A percentile compares a stretch with the other conserved stretches of the same genome.
Evolutionary conservation across 2,329 filamentous ascomycete genomes (phyloP).

Genomic region (Arthrinium puccinioides): DNA sequence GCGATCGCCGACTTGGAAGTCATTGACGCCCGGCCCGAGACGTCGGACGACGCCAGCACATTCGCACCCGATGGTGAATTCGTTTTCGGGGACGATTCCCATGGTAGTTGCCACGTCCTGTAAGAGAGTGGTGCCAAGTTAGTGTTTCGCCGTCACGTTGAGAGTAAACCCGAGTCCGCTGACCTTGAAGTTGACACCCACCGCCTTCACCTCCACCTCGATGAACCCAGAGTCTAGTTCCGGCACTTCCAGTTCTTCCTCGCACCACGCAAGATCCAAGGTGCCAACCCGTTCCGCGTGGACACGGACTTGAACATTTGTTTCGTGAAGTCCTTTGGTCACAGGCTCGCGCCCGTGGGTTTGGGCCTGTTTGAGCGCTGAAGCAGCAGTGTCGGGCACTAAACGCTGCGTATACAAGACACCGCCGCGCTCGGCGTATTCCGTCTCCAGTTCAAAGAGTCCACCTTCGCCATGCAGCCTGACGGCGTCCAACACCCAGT

Average conservation of each 20-base stretch:
- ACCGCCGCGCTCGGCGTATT: constrained; percentile 8
- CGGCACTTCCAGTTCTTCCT: constrained; percentile 3
- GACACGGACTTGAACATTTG: constrained; percentile 7
- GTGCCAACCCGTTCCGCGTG: constrained; percentile 6
- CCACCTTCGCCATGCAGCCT: constrained; percentile 1
- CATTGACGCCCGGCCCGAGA: not conserved
- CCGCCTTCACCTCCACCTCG: constrained; percentile 24
- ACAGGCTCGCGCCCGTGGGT: constrained; percentile 4
- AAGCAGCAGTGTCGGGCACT: constrained; percentile 4
- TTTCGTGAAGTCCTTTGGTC: constrained; percentile 2
- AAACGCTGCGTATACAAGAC: constrained; percentile 7
- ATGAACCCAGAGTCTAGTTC: constrained; percentile 13
- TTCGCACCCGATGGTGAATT: constrained; percentile 8
- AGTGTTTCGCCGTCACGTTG: not conserved
- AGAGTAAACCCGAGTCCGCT: not conserved
- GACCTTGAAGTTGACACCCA: constrained; percentile 28
- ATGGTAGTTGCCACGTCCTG: constrained; percentile 13
- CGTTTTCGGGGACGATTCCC: constrained; percentile 7
- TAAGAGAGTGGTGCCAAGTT: constrained; percentile 23
- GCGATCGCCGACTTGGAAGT: not conserved
- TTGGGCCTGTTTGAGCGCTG: constrained; percentile 3
- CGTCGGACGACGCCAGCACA: not conserved
- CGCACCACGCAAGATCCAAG: constrained; percentile 8
- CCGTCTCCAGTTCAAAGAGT: constrained; percentile 6
- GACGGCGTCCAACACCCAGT: constrained; percentile 11